Evolutionary conservation across 2,329 filamentous ascomycete genomes (phyloP), one percentile per base, ranked within the genome.

Genomic region (Calonectria pauciramosa): DNA sequence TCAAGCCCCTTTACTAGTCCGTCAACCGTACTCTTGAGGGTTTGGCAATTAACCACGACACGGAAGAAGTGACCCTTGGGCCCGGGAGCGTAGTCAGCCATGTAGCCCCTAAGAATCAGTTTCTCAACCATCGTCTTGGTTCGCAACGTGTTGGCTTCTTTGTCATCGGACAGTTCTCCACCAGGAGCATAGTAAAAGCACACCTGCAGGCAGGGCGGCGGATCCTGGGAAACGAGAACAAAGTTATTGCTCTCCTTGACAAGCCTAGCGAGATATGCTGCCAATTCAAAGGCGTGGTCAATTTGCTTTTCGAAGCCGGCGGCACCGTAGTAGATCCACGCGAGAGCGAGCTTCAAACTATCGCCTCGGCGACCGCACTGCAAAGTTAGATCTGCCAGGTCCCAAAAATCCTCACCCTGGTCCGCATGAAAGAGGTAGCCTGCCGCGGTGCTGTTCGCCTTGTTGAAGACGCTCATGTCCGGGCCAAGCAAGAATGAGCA

Each of bases 321-420:
- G 0, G 91, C 89, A 32, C 97, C 97, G 85, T 98, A 95, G 87
- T 98, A 98, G 68, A 95, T 91, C 95, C 97, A 98, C 4, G 93
- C 90, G 6, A 99, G 89, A 30, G 95, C 96, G 54, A 99, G 88
- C 86, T 99, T 99, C 65, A 99, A 88, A 41, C 90, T 91, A 85
- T 99, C 97, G 18, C 93, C 96, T 38, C 95, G 90, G 0, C 97
- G 93, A 5, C 97, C 97, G 84, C 97, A 99, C 86, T 99, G 97
- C 44, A 98, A 91, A 1, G 96, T 98, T 72, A 99, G 87, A 82
- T 99, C 96, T 1, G 96, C 97, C 32, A 99, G 88, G 83, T 99
- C 97, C 92, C 94, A 98, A 16, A 95, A 88, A 73, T 96, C 93
- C 4, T 77, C 86, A 16, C 86, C 86, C 11, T 84, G 85, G 51